Base-by-base conservation (phyloP, 2,329 filamentous ascomycete genomes). In the Diaporthe caulivora region DNA sequence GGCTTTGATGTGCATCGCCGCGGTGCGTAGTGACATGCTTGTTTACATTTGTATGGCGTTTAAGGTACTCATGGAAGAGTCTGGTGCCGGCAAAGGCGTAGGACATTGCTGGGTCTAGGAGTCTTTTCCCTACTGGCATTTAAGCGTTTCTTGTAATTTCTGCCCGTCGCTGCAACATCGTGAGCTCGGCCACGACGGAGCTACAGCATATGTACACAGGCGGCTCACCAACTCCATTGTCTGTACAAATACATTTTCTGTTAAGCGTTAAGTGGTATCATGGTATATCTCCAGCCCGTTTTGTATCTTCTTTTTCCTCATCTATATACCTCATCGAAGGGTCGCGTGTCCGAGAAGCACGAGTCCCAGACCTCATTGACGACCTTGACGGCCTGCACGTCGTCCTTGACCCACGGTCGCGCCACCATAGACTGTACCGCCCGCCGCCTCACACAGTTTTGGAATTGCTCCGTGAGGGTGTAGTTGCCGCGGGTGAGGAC, bases 301-400 rank as follows among this genome's bases (percentile, higher is more conserved):
- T 47, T 49, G n/a, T 2, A 4, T 62, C 8, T 29, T 21, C n/a
- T 8, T 15, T 24, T 47, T 60, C 85, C 10, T 31, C 82, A 96
- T 82, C 94, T 92, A 83, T 98, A 99, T 70, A 99, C 95, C 82
- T 98, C 96, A 82, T 98, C 95, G 83, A 99, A 99, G 2, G 97
- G 97, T 80, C 97, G 88, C 5, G 96, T 98, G 83, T 99, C 97
- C 68, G 90, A 87, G 82, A 97, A 99, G 83, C 97, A 99, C 79
- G 95, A 98, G 78, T 98, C 95, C 95, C 96, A 99, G n/a, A 99
- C 97, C 83, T 97, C 93, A 83, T 98, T 97, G 73, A 99, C 95
- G 34, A 97, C 92, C 84, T 93, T 94, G 68, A 91, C 90, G 5
- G 97, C 97, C 77, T 98, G 94, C 18, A 92, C 91, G 78, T 97